These are phyloP conservation scores for Epichloe brachyelytri DNA, from an alignment of 2,329 filamentous ascomycete species.

Conservation along the genomic window DNA sequence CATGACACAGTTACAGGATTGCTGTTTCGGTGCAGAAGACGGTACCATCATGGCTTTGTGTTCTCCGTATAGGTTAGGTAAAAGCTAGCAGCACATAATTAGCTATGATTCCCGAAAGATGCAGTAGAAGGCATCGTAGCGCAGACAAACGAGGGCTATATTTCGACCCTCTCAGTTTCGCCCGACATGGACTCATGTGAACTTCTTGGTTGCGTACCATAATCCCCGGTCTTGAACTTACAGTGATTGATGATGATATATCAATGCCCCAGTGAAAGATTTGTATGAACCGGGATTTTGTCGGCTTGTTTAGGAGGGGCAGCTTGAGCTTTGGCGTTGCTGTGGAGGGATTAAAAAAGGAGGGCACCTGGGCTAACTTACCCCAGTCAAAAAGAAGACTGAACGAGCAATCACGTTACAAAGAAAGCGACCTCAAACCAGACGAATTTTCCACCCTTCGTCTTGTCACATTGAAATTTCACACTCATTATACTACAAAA, in stretches of 20 bases:
- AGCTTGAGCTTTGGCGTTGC: not conserved
- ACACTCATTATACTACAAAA: not conserved
- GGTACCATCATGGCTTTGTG: slow-evolving; percentile 30
- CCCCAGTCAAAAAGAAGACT: too few species aligned
- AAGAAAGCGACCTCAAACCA: too few species aligned
- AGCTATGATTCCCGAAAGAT: not conserved
- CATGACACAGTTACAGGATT: slow-evolving; percentile 58
- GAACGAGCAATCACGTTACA: too few species aligned
- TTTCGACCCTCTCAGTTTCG: not conserved
- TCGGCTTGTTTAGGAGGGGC: not conserved
- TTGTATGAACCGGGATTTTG: not conserved
- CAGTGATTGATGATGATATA: not conserved
- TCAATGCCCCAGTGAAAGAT: not conserved
- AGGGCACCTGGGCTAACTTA: too few species aligned
- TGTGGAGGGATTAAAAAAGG: too few species aligned
- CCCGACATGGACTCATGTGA: not conserved
- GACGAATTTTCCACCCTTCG: too few species aligned
- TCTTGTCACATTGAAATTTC: not conserved
- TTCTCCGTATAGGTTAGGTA: not conserved
- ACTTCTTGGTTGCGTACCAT: not conserved
- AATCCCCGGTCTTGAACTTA: not conserved
- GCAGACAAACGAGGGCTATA: not conserved
- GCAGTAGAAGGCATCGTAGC: not conserved
- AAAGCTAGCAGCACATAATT: too few species aligned
- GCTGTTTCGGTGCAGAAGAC: slow-evolving; percentile 33